phyloP scores from a whole-genome alignment of 768 basidiomycete species.

The Phlegmacium glaucopus region DNA sequence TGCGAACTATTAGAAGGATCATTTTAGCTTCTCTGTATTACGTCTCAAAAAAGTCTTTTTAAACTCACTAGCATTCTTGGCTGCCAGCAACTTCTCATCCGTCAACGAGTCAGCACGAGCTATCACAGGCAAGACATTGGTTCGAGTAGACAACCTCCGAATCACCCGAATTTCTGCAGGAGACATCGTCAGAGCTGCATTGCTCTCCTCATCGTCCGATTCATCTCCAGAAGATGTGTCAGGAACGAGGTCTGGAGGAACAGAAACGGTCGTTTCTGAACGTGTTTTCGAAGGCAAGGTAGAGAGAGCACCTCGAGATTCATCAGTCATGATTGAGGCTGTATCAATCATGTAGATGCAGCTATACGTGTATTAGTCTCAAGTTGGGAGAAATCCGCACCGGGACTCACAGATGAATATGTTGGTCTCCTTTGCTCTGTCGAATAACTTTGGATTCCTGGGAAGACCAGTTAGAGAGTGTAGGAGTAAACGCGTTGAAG shows the following conservation, averaged over 20 bases:
- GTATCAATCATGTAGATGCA: constrained; percentile 89
- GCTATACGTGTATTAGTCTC: constrained; percentile 31
- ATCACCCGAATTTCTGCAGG: constrained; percentile 80
- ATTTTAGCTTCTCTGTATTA: constrained; percentile 2
- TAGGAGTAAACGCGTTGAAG: too few relatives aligned
- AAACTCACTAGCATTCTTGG: constrained; percentile 59
- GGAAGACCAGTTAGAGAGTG: constrained; percentile 1
- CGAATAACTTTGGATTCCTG: constrained; percentile 89
- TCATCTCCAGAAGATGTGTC: constrained; percentile 52
- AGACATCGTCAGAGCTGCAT: constrained; percentile 59
- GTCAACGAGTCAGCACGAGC: constrained; percentile 82
- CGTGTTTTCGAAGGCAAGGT: constrained; percentile 50
- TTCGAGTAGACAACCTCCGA: constrained; percentile 65
- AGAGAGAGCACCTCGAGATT: constrained; percentile 47
- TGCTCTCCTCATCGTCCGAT: constrained; percentile 45
- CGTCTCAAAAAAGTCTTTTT: background rate
- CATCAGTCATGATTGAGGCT: constrained; percentile 55
- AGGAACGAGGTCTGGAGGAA: constrained; percentile 52
- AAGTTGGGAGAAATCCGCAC: constrained; percentile 1
- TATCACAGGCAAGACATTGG: constrained; percentile 81
- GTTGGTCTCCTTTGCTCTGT: constrained; percentile 85
- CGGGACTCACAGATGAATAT: constrained; percentile 74
- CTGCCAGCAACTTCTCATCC: constrained; percentile 64
- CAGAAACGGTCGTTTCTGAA: constrained; percentile 65
- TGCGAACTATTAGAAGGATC: constrained; percentile 44